phyloP scores from a whole-genome alignment of 225 moss, liverwort and hornwort genomes.

The Ulota crispa region DNA sequence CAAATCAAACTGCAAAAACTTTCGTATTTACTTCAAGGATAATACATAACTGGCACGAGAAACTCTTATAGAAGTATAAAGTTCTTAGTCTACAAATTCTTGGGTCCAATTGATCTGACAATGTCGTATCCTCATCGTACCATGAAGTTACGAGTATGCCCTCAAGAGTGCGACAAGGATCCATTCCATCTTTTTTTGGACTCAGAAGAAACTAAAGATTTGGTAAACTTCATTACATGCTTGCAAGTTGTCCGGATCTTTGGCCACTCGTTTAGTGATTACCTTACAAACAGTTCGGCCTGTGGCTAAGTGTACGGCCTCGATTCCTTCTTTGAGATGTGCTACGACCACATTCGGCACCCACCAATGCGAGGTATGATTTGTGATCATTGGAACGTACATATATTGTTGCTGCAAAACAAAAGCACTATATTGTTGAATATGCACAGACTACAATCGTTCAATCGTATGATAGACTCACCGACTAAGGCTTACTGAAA shows the following conservation, averaged over 20 bases:
- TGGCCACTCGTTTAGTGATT: constrained; percentile 9
- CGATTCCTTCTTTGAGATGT: constrained; percentile 85
- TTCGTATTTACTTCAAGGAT: background rate
- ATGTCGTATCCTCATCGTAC: background rate
- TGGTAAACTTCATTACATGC: background rate
- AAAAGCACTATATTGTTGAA: constrained; percentile 8
- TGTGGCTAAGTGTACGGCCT: constrained; percentile 79
- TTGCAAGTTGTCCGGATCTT: background rate
- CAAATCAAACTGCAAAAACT: background rate
- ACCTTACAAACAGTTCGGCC: constrained; percentile 89
- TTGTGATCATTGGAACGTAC: constrained; percentile 68
- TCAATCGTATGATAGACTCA: background rate
- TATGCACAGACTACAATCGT: constrained; percentile 4
- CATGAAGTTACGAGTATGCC: background rate
- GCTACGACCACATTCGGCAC: constrained; percentile 87
- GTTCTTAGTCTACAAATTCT: background rate
- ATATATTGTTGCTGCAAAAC: constrained; percentile 44
- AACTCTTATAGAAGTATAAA: background rate
- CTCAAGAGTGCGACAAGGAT: background rate
- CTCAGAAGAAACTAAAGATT: background rate
- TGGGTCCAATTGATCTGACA: background rate
- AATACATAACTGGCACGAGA: background rate
- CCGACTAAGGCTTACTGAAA: background rate
- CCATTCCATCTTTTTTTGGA: background rate
- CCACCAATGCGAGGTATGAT: constrained; percentile 66